phyloP scores from a whole-genome alignment of 2,329 filamentous ascomycete species.

The Penicillium janthinellum region DNA sequence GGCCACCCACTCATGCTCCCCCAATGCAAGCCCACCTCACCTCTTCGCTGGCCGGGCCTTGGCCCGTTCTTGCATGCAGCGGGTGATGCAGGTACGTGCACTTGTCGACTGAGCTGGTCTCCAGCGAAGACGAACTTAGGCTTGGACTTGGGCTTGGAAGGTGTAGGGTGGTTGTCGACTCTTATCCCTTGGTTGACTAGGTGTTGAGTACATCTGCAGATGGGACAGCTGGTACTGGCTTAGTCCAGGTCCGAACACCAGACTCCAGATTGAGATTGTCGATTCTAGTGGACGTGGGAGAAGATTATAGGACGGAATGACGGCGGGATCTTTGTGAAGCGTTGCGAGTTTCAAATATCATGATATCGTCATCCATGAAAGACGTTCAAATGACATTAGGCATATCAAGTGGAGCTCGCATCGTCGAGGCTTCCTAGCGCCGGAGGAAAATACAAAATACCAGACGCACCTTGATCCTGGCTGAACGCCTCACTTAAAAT shows the following conservation, averaged over 20 bases:
- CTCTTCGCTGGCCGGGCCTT: neutral
- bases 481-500: neutral
- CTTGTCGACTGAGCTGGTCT: neutral
- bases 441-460: no score
- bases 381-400: no score
- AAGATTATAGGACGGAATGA: neutral
- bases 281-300: neutral
- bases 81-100: conserved; percentile 26
- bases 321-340: neutral
- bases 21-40: neutral
- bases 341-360: neutral
- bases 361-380: no score
- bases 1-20: neutral
- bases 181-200: neutral
- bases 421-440: no score
- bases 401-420: no score
- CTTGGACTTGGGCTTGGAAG: neutral
- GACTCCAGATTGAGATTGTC: neutral
- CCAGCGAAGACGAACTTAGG: neutral
- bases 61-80: conserved; percentile 14
- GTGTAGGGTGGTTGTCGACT: no score
- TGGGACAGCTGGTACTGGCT: neutral
- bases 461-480: neutral
- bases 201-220: neutral
- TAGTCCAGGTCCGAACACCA: neutral